Evolutionary conservation across 2,329 filamentous ascomycete species (phyloP), one percentile per base, ranked within the genome.

Genomic region (Cladorrhinum sp.): DNA sequence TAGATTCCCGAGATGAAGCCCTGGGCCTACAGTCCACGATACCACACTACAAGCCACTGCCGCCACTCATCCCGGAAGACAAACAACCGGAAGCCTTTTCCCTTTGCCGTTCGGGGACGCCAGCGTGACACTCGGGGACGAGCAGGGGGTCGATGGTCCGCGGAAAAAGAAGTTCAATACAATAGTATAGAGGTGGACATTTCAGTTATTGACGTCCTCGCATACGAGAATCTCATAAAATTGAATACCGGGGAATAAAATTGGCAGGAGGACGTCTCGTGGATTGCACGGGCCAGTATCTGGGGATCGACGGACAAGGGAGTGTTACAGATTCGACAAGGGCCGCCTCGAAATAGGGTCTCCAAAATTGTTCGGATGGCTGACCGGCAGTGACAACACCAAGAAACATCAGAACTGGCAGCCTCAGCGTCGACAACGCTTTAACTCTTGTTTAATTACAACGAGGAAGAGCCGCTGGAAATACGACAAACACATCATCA

Each of bases 401-500:
- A n/a, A 33, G 5, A 46, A 46, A 28, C 26, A 9, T 28, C 42
- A 46, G n/a, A 21, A n/a, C n/a, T n/a, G n/a, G n/a, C n/a, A n/a
- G n/a, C n/a, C n/a, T n/a, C 36, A 42, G 36, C 30, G 12, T 55
- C 10, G 36, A 46, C 12, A 28, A 20, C 20, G 49, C 49, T 28
- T 51, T n/a, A 51, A 28, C 4, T 12, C 10, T 23, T 48, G 63
- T 68, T 60, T 68, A 68, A 69, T 68, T 70, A 69, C 61, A 68
- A 67, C 68, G 68, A 70, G 57, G 62, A 68, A 70, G 67, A 68
- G 68, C 68, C 68, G 68, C 60, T 57, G 61, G 57, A 14, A 16
- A 42, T 60, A 65, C 57, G 54, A 57, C 48, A 26, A 30, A 24
- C 36, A 16, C n/a, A 55, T 36, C 50, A n/a, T 55, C 10, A 20